Percentiles rank a stretch among this genome's conserved stretches.
Conservation (phyloP, 768 basidiomycete genomes). For the Amanita fuliginea region DNA sequence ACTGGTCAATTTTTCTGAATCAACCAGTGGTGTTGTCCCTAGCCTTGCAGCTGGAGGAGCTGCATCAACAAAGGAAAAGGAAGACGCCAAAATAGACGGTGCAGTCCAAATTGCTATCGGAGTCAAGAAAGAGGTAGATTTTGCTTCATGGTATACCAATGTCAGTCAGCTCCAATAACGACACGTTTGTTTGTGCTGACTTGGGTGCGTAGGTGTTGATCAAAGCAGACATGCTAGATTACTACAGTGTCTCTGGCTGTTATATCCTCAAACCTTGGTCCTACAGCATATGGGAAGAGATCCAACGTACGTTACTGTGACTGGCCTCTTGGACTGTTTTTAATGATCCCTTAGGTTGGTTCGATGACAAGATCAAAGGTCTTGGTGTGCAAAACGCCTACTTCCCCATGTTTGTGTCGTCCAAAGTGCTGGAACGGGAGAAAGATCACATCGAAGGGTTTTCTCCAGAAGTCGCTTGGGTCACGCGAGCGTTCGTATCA, state of each 20-base stretch:
- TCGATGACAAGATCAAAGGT: constrained; percentile 85
- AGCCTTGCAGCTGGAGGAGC: constrained; percentile 12
- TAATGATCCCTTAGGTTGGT: constrained; percentile 58
- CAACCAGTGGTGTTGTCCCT: constrained; percentile 33
- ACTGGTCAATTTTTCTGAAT: constrained; percentile 60
- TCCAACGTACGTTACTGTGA: constrained; percentile 53
- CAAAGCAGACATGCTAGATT: constrained; percentile 98
- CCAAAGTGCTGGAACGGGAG: constrained; percentile 87
- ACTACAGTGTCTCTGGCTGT: constrained; percentile 97
- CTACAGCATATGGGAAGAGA: constrained; percentile 93
- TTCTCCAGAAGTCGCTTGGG: constrained; percentile 99
- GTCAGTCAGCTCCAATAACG: constrained; percentile 29
- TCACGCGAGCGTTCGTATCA: constrained; percentile 80
- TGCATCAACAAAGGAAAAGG: constrained; percentile 43
- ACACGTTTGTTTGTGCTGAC: neutral
- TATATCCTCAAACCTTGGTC: constrained; percentile 99
- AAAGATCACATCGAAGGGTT: constrained; percentile 99
- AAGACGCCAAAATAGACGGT: constrained; percentile 75
- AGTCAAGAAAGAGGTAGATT: constrained; percentile 93
- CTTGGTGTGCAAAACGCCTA: constrained; percentile 96
- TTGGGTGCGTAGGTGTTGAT: constrained; percentile 62
- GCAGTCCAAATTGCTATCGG: constrained; percentile 89
- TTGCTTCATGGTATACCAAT: constrained; percentile 88
- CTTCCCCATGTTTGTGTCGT: constrained; percentile 98
- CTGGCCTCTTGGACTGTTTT: neutral